Conservation (phyloP, 2,329 filamentous ascomycete genomes). For the Microdochium nivale region DNA sequence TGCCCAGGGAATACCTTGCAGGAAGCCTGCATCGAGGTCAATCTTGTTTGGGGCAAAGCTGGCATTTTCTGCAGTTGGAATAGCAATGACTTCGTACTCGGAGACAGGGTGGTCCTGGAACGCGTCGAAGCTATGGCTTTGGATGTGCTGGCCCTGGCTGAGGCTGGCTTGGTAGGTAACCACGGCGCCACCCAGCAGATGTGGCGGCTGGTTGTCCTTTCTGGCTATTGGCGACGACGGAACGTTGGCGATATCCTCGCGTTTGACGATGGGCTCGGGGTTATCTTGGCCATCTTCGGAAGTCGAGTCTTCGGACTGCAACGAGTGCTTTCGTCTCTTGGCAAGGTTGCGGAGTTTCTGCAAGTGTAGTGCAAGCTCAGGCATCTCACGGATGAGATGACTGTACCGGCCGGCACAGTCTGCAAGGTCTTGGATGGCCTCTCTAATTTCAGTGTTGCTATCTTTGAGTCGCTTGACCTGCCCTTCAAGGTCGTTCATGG, state of each 20-base stretch:
- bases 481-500: slow-evolving; percentile 64
- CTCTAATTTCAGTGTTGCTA: slow-evolving; percentile 66
- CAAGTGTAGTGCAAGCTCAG: slow-evolving; percentile 49
- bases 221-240: neutral
- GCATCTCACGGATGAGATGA: slow-evolving; percentile 41
- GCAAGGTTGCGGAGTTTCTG: slow-evolving; percentile 50
- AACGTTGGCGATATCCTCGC: neutral
- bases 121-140: slow-evolving; percentile 1
- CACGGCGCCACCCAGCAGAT: neutral
- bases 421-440: slow-evolving; percentile 59
- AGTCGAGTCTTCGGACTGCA: slow-evolving; percentile 13
- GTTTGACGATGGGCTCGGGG: neutral
- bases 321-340: slow-evolving; percentile 31
- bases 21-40: slow-evolving; percentile 12
- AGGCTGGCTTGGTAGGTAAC: neutral
- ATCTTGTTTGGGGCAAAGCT: slow-evolving; percentile 37
- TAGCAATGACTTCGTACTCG: slow-evolving; percentile 40
- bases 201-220: neutral
- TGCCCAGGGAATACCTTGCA: slow-evolving; percentile 8
- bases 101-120: slow-evolving; percentile 3
- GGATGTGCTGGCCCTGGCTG: slow-evolving; percentile 9
- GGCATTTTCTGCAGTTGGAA: slow-evolving; percentile 42
- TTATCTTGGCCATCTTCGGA: slow-evolving; percentile 4
- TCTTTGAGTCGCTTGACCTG: slow-evolving; percentile 61
- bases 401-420: slow-evolving; percentile 50